Conservation (phyloP, 202 grass and related monocot genomes). For the Eragrostis tef region DNA sequence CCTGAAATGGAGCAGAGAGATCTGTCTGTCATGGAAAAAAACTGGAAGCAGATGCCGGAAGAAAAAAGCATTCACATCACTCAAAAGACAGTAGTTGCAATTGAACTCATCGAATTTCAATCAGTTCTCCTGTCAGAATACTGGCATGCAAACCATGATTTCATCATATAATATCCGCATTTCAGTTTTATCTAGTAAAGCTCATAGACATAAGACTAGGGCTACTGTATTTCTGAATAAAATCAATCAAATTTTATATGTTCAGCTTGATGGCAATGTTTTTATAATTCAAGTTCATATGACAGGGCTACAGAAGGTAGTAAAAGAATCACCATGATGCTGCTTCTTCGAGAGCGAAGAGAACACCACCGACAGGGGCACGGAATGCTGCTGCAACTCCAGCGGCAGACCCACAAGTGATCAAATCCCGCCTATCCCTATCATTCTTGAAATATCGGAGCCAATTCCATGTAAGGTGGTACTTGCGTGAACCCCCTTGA, state of each 20-base stretch:
- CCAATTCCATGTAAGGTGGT: conserved; percentile 91
- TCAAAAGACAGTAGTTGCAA: neutral
- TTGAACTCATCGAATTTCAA: neutral
- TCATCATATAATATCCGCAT: conserved; percentile 18
- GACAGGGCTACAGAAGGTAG: neutral
- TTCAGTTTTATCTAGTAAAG: conserved; percentile 15
- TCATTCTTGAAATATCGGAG: conserved; percentile 95
- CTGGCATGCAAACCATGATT: conserved; percentile 6
- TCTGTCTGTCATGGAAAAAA: conserved; percentile 11
- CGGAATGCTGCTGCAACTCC: conserved; percentile 95
- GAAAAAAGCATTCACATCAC: neutral
- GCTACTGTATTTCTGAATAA: neutral
- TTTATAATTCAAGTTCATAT: neutral
- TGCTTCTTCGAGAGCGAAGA: conserved; percentile 97
- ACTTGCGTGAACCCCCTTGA: conserved; percentile 94
- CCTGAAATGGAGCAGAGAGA: conserved; percentile 53
- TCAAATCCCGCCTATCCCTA: conserved; percentile 86
- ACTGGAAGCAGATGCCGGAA: neutral
- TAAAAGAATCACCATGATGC: conserved; percentile 75
- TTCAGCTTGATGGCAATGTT: neutral
- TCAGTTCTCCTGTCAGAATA: conserved; percentile 15
- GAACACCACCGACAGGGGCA: conserved; percentile 92
- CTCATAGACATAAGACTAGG: neutral
- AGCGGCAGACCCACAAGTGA: conserved; percentile 93
- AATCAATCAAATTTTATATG: neutral